These are phyloP conservation scores for Dryas alaskensis DNA, from an alignment of 306 rosid species.

Conservation along the genomic window DNA sequence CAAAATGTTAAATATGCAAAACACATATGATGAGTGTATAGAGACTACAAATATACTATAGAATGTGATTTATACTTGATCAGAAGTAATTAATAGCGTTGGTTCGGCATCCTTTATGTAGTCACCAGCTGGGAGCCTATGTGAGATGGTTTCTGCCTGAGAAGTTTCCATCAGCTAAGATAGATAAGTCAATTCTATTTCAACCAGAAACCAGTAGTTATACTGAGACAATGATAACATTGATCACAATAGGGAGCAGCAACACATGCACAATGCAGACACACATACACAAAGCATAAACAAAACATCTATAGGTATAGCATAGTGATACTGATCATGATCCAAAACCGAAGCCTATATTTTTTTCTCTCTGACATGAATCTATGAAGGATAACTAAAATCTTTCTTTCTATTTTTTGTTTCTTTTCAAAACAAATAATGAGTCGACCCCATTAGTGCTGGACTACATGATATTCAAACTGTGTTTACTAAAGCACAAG, in stretches of 20 bases:
- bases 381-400: not conserved
- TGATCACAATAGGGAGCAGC: not conserved
- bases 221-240: slow-evolving; percentile 10
- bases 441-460: too few relatives aligned
- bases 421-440: too few relatives aligned
- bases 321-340: too few relatives aligned
- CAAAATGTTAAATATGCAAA: slow-evolving; percentile 14
- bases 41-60: slow-evolving; percentile 30
- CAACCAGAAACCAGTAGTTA: slow-evolving; percentile 29
- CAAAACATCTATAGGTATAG: not conserved
- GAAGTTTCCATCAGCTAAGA: slow-evolving; percentile 50
- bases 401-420: not conserved
- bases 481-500: too few relatives aligned
- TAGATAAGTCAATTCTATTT: slow-evolving; percentile 30
- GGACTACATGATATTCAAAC: too few relatives aligned
- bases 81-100: slow-evolving; percentile 77
- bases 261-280: not conserved
- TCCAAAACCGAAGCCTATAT: not conserved
- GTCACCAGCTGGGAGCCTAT: slow-evolving; percentile 69
- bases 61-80: slow-evolving; percentile 79
- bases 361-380: not conserved
- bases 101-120: slow-evolving; percentile 63
- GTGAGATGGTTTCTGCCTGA: slow-evolving; percentile 88
- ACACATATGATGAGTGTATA: slow-evolving; percentile 11
- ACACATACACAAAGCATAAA: not conserved